Evolutionary conservation across 805 yeast species (phyloP).

Genomic region (Sugiyamaella marilandica): DNA sequence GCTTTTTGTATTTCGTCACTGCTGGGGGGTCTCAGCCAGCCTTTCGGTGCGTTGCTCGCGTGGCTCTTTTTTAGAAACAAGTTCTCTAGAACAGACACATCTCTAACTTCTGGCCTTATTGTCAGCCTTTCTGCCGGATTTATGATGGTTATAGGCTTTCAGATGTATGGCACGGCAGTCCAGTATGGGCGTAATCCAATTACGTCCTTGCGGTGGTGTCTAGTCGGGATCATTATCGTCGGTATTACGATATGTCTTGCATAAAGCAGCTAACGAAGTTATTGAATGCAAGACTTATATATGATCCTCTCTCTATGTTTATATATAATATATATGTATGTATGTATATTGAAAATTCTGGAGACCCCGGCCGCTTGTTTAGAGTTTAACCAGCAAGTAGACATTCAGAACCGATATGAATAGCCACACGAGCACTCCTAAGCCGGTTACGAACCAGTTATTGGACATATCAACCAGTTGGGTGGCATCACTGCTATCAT

Average conservation of each 20-base stretch:
- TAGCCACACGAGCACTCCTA: slow-evolving; percentile 61
- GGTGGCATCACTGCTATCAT: slow-evolving; percentile 3
- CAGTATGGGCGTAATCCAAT: slow-evolving; percentile 71
- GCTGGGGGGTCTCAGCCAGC: slow-evolving; percentile 82
- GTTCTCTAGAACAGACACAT: slow-evolving; percentile 31
- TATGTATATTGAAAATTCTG: neutral
- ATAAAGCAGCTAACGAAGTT: neutral
- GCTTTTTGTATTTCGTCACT: slow-evolving; percentile 64
- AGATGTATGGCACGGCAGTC: slow-evolving; percentile 81
- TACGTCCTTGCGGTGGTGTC: slow-evolving; percentile 53
- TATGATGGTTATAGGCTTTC: slow-evolving; percentile 70
- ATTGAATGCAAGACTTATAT: neutral
- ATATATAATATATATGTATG: neutral
- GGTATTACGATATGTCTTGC: slow-evolving; percentile 35
- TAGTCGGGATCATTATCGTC: slow-evolving; percentile 56
- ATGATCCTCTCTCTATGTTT: neutral
- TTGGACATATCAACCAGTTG: slow-evolving; percentile 37
- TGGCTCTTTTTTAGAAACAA: slow-evolving; percentile 43
- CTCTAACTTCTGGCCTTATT: slow-evolving; percentile 52
- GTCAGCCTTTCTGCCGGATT: slow-evolving; percentile 81
- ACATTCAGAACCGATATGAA: slow-evolving; percentile 68
- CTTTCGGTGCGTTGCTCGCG: slow-evolving; percentile 80
- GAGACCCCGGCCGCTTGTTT: slow-evolving; percentile 15
- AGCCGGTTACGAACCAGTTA: slow-evolving; percentile 48
- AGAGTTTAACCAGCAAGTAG: slow-evolving; percentile 49